These are phyloP conservation scores for Fabrea salina DNA, from an alignment of 169 alveolate species.

Conservation along the genomic window DNA sequence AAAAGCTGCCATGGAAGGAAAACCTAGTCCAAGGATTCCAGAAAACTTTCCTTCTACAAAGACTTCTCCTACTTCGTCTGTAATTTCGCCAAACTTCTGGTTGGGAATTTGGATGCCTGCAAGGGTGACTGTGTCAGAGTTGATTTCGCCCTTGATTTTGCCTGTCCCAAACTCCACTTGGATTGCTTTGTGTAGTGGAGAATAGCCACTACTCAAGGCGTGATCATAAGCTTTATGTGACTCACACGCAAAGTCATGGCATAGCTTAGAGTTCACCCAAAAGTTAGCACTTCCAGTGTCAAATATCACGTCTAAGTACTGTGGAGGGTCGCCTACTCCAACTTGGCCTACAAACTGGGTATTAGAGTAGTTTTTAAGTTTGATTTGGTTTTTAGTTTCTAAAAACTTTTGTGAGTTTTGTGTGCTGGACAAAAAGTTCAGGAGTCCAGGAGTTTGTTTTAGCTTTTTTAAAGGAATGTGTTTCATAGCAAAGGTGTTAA, in stretches of 20 bases:
- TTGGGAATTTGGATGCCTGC: constrained; percentile 34
- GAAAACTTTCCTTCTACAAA: constrained; percentile 30
- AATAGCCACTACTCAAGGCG: constrained; percentile 5
- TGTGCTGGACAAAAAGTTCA: no score
- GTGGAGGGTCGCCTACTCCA: constrained; percentile 21
- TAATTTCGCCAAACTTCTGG: constrained; percentile 46
- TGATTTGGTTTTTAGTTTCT: no score
- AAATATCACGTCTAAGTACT: constrained; percentile 45
- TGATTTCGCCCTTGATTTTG: constrained; percentile 35
- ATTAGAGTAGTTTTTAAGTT: constrained; percentile 14
- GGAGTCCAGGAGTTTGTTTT: no score
- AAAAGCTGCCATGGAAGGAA: constrained; percentile 24
- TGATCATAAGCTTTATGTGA: constrained; percentile 33
- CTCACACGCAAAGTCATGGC: constrained; percentile 37
- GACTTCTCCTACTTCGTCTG: constrained; percentile 44
- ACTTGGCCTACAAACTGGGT: constrained; percentile 27
- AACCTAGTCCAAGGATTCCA: constrained; percentile 35
- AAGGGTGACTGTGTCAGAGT: constrained; percentile 34
- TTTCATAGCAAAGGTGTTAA: no score
- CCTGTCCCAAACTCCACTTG: constrained; percentile 55
- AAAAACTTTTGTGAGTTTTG: no score
- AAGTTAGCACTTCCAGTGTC: constrained; percentile 55
- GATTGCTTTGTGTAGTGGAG: constrained; percentile 24
- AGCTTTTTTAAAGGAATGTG: no score
- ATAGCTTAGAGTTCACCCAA: constrained; percentile 39